Evolutionary conservation across 345 rosid genomes (phyloP).

Genomic region (Eucalyptus pauciflora): DNA sequence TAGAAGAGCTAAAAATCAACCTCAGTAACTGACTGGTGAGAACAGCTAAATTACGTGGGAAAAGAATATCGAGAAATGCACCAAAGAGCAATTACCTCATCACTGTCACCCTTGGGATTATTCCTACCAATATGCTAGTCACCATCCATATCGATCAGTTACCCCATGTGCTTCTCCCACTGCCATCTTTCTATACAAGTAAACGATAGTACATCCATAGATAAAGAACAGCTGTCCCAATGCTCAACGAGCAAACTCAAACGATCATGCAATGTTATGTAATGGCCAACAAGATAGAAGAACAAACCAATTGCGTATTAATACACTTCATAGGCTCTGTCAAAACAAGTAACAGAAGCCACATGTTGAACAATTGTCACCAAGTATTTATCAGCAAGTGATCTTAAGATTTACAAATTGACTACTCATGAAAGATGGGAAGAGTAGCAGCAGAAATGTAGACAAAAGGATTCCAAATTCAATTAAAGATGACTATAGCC

Average conservation of each 20-base stretch:
- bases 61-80: not conserved
- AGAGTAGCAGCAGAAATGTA: not conserved
- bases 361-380: not conserved
- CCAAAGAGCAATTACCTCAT: not conserved
- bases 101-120: not conserved
- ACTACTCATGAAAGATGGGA: not conserved
- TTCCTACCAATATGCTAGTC: not conserved
- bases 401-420: not conserved
- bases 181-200: not conserved
- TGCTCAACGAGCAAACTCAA: not conserved
- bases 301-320: not conserved
- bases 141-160: not conserved
- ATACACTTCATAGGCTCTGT: not conserved
- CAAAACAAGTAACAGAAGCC: not conserved
- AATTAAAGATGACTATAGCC: not conserved
- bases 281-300: not conserved
- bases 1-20: not conserved
- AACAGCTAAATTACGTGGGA: not conserved
- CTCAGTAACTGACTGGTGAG: not conserved
- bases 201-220: not conserved
- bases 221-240: not conserved
- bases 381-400: not conserved
- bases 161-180: not conserved
- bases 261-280: not conserved
- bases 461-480: not conserved